A percentile compares a stretch with the other conserved stretches of the same genome.
phyloP scores from a whole-genome alignment of 2,329 filamentous ascomycete genomes.

The Phyllosticta paracitricarpa region DNA sequence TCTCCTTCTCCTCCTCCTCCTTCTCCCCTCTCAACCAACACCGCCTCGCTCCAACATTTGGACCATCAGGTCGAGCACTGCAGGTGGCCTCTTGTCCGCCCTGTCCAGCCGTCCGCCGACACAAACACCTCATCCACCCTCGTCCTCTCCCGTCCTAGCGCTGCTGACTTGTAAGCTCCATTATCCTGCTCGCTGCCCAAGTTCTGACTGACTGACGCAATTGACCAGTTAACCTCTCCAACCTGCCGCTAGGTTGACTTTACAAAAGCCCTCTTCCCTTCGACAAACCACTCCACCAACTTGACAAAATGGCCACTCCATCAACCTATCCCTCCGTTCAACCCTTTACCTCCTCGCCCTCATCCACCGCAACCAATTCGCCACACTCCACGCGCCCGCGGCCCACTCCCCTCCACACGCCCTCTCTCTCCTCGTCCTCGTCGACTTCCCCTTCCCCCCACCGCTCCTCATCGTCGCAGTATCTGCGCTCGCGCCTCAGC shows the following conservation, averaged over 20 bases:
- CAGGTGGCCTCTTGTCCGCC: neutral
- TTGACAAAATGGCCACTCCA: neutral
- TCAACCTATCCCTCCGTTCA: neutral
- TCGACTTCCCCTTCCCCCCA: conserved; percentile 15
- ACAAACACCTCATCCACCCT: neutral
- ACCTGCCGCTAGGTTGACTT: neutral
- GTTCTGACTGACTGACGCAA: neutral
- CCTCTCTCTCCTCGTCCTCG: neutral
- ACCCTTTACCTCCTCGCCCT: neutral
- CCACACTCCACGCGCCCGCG: neutral
- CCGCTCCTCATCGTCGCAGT: conserved; percentile 19
- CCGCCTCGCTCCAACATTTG: neutral
- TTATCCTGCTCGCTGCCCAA: neutral
- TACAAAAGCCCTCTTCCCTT: neutral
- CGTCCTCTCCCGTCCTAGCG: neutral
- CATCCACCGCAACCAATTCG: neutral
- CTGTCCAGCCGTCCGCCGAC: neutral
- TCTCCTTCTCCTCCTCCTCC: neutral
- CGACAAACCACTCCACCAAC: neutral
- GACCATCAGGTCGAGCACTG: neutral
- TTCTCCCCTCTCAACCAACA: neutral
- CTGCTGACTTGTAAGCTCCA: neutral
- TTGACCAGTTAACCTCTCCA: neutral
- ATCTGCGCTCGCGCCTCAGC: conserved; percentile 32
- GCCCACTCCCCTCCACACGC: neutral